Evolutionary conservation across 1,139 yeast species (phyloP).

Genomic region (Hemisphaericaspora subhashii): DNA sequence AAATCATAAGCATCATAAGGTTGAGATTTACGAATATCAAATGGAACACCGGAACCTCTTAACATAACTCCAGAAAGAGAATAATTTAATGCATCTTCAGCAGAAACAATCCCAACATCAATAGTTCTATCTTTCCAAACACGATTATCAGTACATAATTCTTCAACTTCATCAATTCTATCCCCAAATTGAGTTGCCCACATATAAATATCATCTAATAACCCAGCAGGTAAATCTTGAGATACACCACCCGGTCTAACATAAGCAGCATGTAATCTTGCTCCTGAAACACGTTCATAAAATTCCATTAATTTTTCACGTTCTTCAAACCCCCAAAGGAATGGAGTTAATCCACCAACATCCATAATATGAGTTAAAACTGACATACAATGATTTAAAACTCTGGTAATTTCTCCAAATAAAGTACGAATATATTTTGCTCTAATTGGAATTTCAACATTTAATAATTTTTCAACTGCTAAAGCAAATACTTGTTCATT

Average conservation of each 20-base stretch:
- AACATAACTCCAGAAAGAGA: slow-evolving; percentile 86
- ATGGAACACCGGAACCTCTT: slow-evolving; percentile 88
- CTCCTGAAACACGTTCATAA: slow-evolving; percentile 89
- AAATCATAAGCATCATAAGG: slow-evolving; percentile 89
- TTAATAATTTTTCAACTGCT: slow-evolving; percentile 83
- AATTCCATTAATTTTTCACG: slow-evolving; percentile 93
- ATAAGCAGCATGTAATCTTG: slow-evolving; percentile 85
- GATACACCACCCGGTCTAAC: slow-evolving; percentile 93
- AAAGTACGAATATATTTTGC: slow-evolving; percentile 83
- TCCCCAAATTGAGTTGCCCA: slow-evolving; percentile 97
- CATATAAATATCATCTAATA: slow-evolving; percentile 88
- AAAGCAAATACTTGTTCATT: slow-evolving; percentile 84
- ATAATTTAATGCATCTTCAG: slow-evolving; percentile 85
- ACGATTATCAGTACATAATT: slow-evolving; percentile 85
- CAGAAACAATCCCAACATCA: slow-evolving; percentile 77
- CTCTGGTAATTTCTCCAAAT: slow-evolving; percentile 85
- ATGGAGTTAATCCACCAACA: slow-evolving; percentile 92
- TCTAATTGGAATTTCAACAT: slow-evolving; percentile 81
- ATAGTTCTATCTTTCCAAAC: slow-evolving; percentile 89
- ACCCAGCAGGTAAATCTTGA: slow-evolving; percentile 83
- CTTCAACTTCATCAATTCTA: slow-evolving; percentile 88
- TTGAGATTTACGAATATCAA: slow-evolving; percentile 81
- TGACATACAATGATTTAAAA: slow-evolving; percentile 85
- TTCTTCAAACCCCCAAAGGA: slow-evolving; percentile 94
- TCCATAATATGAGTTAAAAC: slow-evolving; percentile 90